phyloP scores from a whole-genome alignment of 202 grass and related monocot species.

The Cymbopogon flexuosus region DNA sequence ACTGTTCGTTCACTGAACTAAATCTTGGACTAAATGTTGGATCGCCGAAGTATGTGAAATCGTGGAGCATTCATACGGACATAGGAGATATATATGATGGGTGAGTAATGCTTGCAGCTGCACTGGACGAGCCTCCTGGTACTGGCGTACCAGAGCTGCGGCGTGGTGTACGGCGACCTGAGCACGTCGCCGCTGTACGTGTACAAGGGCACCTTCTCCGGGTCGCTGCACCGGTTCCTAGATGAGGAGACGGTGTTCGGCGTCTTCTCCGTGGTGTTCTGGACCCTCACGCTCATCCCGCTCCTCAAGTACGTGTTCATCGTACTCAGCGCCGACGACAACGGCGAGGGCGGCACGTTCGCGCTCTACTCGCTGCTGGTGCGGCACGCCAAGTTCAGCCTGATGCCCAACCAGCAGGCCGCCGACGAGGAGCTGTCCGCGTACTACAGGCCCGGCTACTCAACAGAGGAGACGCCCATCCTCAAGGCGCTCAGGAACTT shows the following conservation, averaged over 20 bases:
- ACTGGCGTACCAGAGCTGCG: constrained; percentile 67
- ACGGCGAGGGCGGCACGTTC: constrained; percentile 70
- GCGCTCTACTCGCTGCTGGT: constrained; percentile 75
- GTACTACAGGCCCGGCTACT: constrained; percentile 42
- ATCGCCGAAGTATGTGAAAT: too few species aligned
- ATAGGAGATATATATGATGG: too few species aligned
- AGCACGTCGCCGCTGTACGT: constrained; percentile 77
- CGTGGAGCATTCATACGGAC: too few species aligned
- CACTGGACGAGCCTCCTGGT: constrained; percentile 47
- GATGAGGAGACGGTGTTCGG: constrained; percentile 57
- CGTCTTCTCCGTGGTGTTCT: constrained; percentile 66
- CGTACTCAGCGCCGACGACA: constrained; percentile 64
- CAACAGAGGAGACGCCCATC: constrained; percentile 38
- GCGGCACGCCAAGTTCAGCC: constrained; percentile 67
- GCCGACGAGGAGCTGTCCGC: constrained; percentile 67
- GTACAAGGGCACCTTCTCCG: constrained; percentile 57
- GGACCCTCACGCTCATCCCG: constrained; percentile 67
- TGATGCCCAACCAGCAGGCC: constrained; percentile 73
- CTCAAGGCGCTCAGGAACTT: constrained; percentile 42
- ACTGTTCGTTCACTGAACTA: background rate
- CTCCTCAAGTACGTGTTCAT: constrained; percentile 74
- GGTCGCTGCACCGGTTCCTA: constrained; percentile 28
- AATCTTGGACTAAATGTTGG: too few species aligned
- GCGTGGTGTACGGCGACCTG: constrained; percentile 72
- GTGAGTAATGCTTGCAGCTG: background rate